Evolutionary conservation across 2,329 filamentous ascomycete species (phyloP), one percentile per base, ranked within the genome.

Genomic region (Colletotrichum orbiculare): DNA sequence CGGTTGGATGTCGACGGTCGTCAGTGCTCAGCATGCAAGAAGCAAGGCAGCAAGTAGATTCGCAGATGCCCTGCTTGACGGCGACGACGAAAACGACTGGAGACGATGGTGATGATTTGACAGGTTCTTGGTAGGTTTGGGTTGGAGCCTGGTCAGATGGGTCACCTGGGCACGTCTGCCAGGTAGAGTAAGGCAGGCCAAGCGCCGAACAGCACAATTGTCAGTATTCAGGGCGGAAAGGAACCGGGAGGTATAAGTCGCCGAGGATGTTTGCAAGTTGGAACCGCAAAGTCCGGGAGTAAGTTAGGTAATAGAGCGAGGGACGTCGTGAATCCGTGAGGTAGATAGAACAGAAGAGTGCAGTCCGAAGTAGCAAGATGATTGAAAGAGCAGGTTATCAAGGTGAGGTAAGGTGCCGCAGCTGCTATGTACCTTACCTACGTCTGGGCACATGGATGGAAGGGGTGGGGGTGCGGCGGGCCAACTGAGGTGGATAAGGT

Each of bases 101-200:
- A 13, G 42, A 35, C 17, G 55, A 7, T 33, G 43, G n/a, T 43
- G 47, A 39, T 37, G 25, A 38, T 42, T 46, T 25, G 25, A 25
- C 25, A 25, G 25, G 25, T 25, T 25, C 41, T 13, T 15, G 12
- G 42, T 43, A 43, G 13, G 13, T 43, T 43, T 13, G 15, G 11
- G 11, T 13, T 60, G 49, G 56, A 39, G 61, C 43, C 61, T 50
- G 42, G 54, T 60, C 41, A 48, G 41, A 37, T 42, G 25, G 25
- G 25, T 25, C 25, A 25, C 3, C 25, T 25, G 4, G 25, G 25
- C 25, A 25, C 4, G 25, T 5, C 25, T 25, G 25, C 25, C 25
- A 25, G 25, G 25, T 25, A 25, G 25, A 25, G 25, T 25, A 25
- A 25, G 25, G 3, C 25, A 25, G 25, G 25, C 25, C 25, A 25